Conservation (phyloP, 805 yeast species). For the Pichia gijzeniarum region DNA sequence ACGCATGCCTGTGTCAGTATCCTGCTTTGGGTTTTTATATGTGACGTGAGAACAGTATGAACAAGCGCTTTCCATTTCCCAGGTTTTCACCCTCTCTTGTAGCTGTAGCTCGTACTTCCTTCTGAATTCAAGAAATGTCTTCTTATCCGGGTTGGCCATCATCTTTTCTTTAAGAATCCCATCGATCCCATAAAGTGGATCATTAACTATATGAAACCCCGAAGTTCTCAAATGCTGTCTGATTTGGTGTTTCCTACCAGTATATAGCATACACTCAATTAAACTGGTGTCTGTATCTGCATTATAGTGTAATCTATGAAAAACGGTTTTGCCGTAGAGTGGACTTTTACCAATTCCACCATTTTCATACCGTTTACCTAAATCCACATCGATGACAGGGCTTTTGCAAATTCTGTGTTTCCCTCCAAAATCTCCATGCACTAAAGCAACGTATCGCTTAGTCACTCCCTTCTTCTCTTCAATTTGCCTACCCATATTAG, state of each 20-base stretch:
- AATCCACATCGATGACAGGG: constrained; percentile 28
- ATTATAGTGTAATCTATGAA: constrained; percentile 24
- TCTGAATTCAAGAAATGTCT: constrained; percentile 7
- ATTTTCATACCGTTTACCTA: constrained; percentile 17
- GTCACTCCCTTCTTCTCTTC: constrained; percentile 13
- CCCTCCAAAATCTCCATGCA: constrained; percentile 34
- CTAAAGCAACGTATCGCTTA: constrained; percentile 41
- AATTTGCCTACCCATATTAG: constrained; percentile 1
- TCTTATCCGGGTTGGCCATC: not conserved
- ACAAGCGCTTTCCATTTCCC: constrained; percentile 20
- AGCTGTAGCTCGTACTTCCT: constrained; percentile 13
- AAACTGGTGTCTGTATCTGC: constrained; percentile 29
- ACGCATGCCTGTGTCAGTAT: constrained; percentile 27
- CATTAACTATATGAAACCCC: constrained; percentile 30
- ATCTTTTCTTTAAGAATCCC: constrained; percentile 6
- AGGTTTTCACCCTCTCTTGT: constrained; percentile 9
- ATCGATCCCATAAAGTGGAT: constrained; percentile 25
- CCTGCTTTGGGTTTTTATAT: constrained; percentile 24
- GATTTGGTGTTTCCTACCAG: constrained; percentile 50
- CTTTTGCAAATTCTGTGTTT: constrained; percentile 25
- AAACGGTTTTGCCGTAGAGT: constrained; percentile 17
- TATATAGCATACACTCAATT: constrained; percentile 37
- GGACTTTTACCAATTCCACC: constrained; percentile 19
- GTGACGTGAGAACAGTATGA: constrained; percentile 29
- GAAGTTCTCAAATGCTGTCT: constrained; percentile 44